Conservation (phyloP, 2,329 filamentous ascomycete species). For the Calonectria ilicicola region DNA sequence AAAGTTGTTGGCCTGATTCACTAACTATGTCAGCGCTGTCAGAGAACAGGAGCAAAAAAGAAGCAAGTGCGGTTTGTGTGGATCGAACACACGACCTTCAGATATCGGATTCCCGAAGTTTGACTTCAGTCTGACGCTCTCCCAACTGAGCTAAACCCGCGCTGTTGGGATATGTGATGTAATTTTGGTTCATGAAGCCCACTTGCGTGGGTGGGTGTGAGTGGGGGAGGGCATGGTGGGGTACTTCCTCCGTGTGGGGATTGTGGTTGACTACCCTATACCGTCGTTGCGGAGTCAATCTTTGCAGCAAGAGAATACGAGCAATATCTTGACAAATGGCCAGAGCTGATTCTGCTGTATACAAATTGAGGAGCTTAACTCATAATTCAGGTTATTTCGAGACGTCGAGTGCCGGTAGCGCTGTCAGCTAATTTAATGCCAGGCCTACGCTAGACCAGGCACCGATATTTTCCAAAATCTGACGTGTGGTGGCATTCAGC, state of each 20-base stretch:
- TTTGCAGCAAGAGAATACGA: background rate
- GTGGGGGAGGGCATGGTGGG: background rate
- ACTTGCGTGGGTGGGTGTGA: background rate
- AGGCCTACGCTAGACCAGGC: background rate
- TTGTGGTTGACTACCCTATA: background rate
- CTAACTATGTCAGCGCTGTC: no score
- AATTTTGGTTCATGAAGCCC: background rate
- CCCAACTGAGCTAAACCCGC: conserved; percentile 48
- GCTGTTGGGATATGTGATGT: conserved; percentile 14
- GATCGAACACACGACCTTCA: conserved; percentile 48
- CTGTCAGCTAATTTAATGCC: background rate
- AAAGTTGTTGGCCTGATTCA: no score
- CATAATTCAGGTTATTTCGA: background rate
- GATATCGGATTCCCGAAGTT: conserved; percentile 34
- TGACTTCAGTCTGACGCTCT: background rate
- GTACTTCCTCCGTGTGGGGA: background rate
- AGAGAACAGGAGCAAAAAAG: conserved; percentile 24
- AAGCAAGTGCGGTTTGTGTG: conserved; percentile 42
- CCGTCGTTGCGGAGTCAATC: background rate
- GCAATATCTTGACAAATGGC: background rate
- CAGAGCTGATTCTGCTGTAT: no score
- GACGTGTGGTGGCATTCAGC: background rate
- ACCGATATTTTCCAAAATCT: background rate
- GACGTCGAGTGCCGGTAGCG: background rate
- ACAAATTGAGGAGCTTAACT: background rate